Percentiles rank a stretch among this genome's conserved stretches.
phyloP scores from a whole-genome alignment of 2,329 filamentous ascomycete species.

The Arthrinium phaeospermum region DNA sequence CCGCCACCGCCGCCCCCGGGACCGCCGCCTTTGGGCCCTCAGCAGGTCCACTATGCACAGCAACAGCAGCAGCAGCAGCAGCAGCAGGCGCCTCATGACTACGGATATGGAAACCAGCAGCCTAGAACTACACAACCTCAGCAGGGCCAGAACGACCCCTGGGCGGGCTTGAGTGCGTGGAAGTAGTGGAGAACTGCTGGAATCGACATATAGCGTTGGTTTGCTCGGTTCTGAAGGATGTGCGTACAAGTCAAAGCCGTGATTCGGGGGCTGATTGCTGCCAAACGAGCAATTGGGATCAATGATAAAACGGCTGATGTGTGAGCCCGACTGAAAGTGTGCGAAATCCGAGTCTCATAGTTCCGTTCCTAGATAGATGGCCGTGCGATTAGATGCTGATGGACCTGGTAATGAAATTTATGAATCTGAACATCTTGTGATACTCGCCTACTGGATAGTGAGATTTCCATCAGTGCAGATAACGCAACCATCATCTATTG shows the following conservation, averaged over 20 bases:
- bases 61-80: constrained; percentile 35
- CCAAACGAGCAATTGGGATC: background rate
- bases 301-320: background rate
- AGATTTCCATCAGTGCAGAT: background rate
- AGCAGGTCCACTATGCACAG: constrained; percentile 61
- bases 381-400: background rate
- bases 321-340: background rate
- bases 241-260: background rate
- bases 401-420: background rate
- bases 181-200: constrained; percentile 24
- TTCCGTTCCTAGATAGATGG: background rate
- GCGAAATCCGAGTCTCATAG: background rate
- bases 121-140: background rate
- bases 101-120: constrained; percentile 16
- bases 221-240: background rate
- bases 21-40: constrained; percentile 65
- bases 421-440: background rate
- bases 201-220: no score
- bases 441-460: background rate
- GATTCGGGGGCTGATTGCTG: no score
- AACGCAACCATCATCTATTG: background rate
- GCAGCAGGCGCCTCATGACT: background rate
- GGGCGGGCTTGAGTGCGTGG: constrained; percentile 37
- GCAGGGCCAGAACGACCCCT: constrained; percentile 40
- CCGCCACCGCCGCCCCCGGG: constrained; percentile 69